Percentiles rank a stretch among this genome's conserved stretches.
These are phyloP conservation scores for Starmera caribaea DNA, from an alignment of 805 yeast species.

Conservation along the genomic window DNA sequence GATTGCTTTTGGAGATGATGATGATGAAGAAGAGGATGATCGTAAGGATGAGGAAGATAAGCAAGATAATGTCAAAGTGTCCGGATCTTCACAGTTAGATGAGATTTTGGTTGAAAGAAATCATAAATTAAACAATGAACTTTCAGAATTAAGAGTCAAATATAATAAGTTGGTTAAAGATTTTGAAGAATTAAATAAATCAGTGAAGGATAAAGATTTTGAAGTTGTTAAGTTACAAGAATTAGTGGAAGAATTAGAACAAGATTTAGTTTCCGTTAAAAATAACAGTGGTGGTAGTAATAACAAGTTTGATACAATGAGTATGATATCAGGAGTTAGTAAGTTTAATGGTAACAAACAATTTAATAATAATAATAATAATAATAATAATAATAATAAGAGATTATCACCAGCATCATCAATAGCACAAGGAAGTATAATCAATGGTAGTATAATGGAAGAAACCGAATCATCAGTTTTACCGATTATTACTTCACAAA, in stretches of 20 bases:
- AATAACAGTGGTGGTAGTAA: slow-evolving; percentile 37
- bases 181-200: slow-evolving; percentile 29
- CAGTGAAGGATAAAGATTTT: slow-evolving; percentile 22
- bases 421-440: slow-evolving; percentile 32
- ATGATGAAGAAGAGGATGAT: slow-evolving; percentile 19
- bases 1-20: slow-evolving; percentile 57
- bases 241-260: slow-evolving; percentile 57
- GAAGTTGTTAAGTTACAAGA: slow-evolving; percentile 33
- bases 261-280: slow-evolving; percentile 57
- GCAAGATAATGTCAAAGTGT: slow-evolving; percentile 16
- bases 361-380: slow-evolving; percentile 21
- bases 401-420: slow-evolving; percentile 44
- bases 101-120: slow-evolving; percentile 60
- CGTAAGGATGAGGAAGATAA: slow-evolving; percentile 14
- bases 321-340: slow-evolving; percentile 54
- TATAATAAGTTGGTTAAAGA: slow-evolving; percentile 36
- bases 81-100: slow-evolving; percentile 29
- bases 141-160: slow-evolving; percentile 55
- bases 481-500: slow-evolving; percentile 87
- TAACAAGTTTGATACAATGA: slow-evolving; percentile 39
- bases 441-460: slow-evolving; percentile 30
- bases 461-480: slow-evolving; percentile 44
- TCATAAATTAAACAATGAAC: slow-evolving; percentile 59
- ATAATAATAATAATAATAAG: slow-evolving; percentile 23
- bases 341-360: slow-evolving; percentile 29